Evolutionary conservation across 441 rosid genomes (phyloP), one percentile per base, ranked within the genome.

Genomic region (Aquilaria agallochum): DNA sequence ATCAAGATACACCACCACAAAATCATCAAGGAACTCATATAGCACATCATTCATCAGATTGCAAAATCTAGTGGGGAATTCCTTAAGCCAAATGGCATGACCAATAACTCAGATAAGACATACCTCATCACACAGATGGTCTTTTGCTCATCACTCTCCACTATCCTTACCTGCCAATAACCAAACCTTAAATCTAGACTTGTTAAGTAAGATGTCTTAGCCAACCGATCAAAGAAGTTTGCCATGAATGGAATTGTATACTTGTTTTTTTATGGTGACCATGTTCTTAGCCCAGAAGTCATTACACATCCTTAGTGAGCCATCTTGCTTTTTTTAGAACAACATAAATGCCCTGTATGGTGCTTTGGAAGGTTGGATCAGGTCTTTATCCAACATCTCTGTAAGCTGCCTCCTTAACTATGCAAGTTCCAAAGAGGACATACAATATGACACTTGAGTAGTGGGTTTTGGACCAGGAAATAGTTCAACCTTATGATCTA

Each of bases 21-120:
- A 13, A 3, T 20, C 9, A n/a, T 51, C 55, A 2, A 51, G 4
- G 5, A 51, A 51, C 1, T 51, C 2, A 2, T 51, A n/a, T 1
- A 51, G 27, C 31, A 53, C 36, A 32, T 20, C 9, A 5, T 53
- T 53, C 56, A 27, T 9, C 2, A 53, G 34, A 27, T 32, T 53
- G 31, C 56, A 53, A 31, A 53, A 53, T 2, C 34, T 53, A 12
- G 56, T 0, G 56, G 69, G 11, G 42, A 61, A 70, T 51, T 51
- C 6, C 27, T 51, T 13, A 51, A 20, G 14, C 55, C 31, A 7
- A 50, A 20, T 20, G 20, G 20, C 20, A 20, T 20, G 20, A 20
- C 20, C 20, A 20, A 20, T 20, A 20, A 20, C 20, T 20, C 20
- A 20, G 20, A 20, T 20, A 1, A 20, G 20, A 20, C 20, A 20